Evolutionary conservation across 148 eudicot species (phyloP).

Genomic region (Rheum nobile): DNA sequence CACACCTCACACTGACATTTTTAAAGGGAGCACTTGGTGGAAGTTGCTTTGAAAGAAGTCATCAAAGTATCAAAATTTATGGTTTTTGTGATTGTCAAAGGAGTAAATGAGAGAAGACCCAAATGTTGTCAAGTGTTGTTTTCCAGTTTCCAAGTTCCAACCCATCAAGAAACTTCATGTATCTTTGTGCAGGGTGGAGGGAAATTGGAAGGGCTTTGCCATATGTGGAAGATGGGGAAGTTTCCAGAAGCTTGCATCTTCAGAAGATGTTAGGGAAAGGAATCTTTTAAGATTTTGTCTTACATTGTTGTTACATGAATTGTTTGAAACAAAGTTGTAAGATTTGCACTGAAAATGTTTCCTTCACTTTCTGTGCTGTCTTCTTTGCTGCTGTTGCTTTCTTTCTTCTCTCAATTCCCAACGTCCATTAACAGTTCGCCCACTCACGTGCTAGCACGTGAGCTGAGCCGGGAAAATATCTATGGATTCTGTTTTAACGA

Average conservation of each 20-base stretch:
- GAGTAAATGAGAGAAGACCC: background rate
- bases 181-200: background rate
- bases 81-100: background rate
- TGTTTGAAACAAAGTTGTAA: background rate
- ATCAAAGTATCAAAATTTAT: background rate
- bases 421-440: background rate
- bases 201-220: background rate
- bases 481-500: background rate
- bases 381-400: background rate
- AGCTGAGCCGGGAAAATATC: background rate
- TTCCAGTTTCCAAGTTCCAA: background rate
- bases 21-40: background rate
- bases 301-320: background rate
- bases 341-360: background rate
- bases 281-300: background rate
- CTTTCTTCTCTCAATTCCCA: background rate
- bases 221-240: background rate
- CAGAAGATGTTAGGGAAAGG: conserved; percentile 3
- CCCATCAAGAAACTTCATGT: background rate
- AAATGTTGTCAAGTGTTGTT: conserved; percentile 4
- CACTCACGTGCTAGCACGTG: background rate
- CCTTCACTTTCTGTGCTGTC: conserved; percentile 7
- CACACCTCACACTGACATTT: background rate
- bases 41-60: background rate
- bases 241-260: conserved; percentile 1